Base-by-base conservation (phyloP, 2,329 filamentous ascomycete species). In the Alternaria arbusti region DNA sequence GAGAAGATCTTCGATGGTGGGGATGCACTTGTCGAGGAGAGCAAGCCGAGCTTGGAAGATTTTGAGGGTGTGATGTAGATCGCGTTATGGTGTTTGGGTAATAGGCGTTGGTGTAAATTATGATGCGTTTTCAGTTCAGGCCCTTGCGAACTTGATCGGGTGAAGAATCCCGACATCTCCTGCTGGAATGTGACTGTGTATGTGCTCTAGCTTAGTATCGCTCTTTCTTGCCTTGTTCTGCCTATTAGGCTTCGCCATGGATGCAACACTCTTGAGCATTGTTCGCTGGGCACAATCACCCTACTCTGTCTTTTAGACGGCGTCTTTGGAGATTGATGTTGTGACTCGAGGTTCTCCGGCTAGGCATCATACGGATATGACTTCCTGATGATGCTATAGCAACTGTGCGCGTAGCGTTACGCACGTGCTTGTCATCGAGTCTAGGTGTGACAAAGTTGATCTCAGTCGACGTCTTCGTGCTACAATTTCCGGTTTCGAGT, bases 61-160 rank as follows among this genome's bases (percentile, higher is more conserved):
- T 73, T 71, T n/a, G 68, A 70, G 40, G 68, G 69, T 30, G 66
- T 73, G 17, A 71, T 73, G 67, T 73, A 57, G 61, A 9, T 25
- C 30, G 8, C 23, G 8, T 40, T 3, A 3, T 7, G 49, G 20
- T 36, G 49, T 36, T 36, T 8, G 9, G 20, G 49, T 52, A 20
- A 20, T 20, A 25, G 49, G 30, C 30, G 49, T 25, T 40, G 11
- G 28, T n/a, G 20, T 20, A 20, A 20, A 20, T 20, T 20, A 20
- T 20, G 20, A 20, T 20, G 20, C 20, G 20, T 20, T 20, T 20
- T 20, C 20, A 20, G 20, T 20, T 20, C 20, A 20, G 20, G 20
- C 20, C 20, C 20, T 20, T 20, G 20, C 20, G 20, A 20, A 20
- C 20, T 20, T 20, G 20, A 20, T 20, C 20, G 20, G 20, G 20